Percentiles rank a stretch among this genome's conserved stretches.
These are phyloP conservation scores for Mycotypha africana DNA, from an alignment of 371 early-diverging fungal species.

Conservation along the genomic window DNA sequence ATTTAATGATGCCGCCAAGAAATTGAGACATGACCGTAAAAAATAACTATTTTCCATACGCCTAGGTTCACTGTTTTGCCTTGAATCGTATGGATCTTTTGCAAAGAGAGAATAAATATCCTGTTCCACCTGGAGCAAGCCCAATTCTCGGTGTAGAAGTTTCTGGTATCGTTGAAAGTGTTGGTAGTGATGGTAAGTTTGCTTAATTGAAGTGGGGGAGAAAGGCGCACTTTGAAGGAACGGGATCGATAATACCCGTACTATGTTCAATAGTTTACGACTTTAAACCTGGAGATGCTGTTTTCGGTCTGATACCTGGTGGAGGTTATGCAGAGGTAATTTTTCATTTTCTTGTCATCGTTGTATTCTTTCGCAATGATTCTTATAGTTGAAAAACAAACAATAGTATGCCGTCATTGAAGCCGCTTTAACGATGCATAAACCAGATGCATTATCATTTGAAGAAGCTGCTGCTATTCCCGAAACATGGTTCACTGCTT, in stretches of 20 bases:
- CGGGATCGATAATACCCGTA: background rate
- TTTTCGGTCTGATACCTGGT: slow-evolving; percentile 69
- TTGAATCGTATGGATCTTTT: slow-evolving; percentile 77
- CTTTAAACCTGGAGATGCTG: slow-evolving; percentile 58
- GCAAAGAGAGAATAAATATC: slow-evolving; percentile 71
- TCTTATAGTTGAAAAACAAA: too few species aligned
- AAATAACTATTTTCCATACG: too few species aligned
- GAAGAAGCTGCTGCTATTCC: slow-evolving; percentile 72
- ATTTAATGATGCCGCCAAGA: too few species aligned
- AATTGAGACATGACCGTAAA: too few species aligned
- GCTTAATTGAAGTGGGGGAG: background rate
- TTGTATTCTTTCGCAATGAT: background rate
- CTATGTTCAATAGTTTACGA: slow-evolving; percentile 23
- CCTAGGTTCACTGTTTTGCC: slow-evolving; percentile 53
- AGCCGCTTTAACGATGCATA: slow-evolving; percentile 52
- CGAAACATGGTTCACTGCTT: slow-evolving; percentile 77
- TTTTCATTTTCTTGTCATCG: background rate
- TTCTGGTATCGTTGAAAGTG: slow-evolving; percentile 57
- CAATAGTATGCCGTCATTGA: slow-evolving; percentile 59
- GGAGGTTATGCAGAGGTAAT: slow-evolving; percentile 69
- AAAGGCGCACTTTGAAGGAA: background rate
- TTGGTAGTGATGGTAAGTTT: slow-evolving; percentile 44
- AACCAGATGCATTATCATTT: slow-evolving; percentile 52
- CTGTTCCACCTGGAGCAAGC: slow-evolving; percentile 59
- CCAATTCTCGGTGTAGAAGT: slow-evolving; percentile 74